Evolutionary conservation across 129 eudicot species (phyloP), one percentile per base, ranked within the genome.

Genomic region (Calendula officinalis): DNA sequence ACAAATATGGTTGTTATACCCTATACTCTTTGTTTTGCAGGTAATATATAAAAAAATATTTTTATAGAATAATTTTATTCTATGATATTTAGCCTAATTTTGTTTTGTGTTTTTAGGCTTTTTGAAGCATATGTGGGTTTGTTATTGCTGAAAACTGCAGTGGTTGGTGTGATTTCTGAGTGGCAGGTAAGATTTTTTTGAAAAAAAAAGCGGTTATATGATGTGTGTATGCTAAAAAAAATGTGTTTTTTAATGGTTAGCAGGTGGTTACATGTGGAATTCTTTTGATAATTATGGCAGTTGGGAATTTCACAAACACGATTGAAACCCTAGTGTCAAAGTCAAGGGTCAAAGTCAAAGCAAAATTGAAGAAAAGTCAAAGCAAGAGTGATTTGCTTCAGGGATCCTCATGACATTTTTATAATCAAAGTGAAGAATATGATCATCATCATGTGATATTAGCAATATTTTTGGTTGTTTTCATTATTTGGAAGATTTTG

Each of bases 71-170:
- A 7, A 3, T n/a, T 22, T 27, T 35, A n/a, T 45, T 4, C 9
- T 7, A 35, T 3, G 41, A 27, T 66, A 35, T 45, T 51, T 37
- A 56, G 17, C 51, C 15, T 55, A 8, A 22, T 11, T 16, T 5
- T 65, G 46, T 39, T 38, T 53, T 30, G 44, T 62, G 35, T 62
- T 68, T 50, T 61, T 84, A 85, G 98, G 96, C 91, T 34, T 91
- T 91, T 91, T 66, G 96, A 91, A 82, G 98, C 96, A 60, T 85
- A 85, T 59, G 88, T 88, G 44, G 98, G 98, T 62, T 52, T 88
- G 53, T 67, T 84, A 80, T 70, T 91, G 78, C 87, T 91, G 36
- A 82, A 83, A 78, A 88, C 95, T 45, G 95, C 98, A 61, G 10
- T 87, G 44, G 78, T 65, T 54, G 91, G 96, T 62, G 79, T 85